phyloP scores from a whole-genome alignment of 1,284 basidiomycete species.

The Ceratorhiza oryzae-sativae region DNA sequence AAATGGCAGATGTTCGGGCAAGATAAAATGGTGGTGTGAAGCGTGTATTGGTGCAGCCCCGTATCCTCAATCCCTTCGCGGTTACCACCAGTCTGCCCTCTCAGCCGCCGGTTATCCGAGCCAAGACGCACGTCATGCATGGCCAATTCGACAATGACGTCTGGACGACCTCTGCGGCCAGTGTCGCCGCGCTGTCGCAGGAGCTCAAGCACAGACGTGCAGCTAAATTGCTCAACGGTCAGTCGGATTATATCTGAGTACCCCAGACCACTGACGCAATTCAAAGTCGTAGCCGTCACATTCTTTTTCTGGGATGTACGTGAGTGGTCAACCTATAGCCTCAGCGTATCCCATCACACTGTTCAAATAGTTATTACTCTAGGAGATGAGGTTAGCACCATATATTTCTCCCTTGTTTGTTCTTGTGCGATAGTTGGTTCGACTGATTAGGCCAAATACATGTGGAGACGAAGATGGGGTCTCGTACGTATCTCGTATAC shows the following conservation, averaged over 20 bases:
- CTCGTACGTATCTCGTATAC: not conserved
- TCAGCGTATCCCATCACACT: not conserved
- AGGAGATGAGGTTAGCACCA: not conserved
- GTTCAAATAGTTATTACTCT: not conserved
- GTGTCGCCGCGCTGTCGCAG: not conserved
- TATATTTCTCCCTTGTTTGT: not conserved
- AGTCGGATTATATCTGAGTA: too few relatives aligned
- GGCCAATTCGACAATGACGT: not conserved
- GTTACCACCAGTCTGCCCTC: not conserved
- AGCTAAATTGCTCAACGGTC: not conserved
- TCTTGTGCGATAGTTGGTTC: not conserved
- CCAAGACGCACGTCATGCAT: not conserved
- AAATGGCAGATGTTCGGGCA: not conserved
- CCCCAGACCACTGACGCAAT: not conserved
- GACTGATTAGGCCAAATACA: not conserved
- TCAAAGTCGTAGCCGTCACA: not conserved
- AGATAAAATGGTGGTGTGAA: not conserved
- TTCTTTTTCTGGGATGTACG: slow-evolving; percentile 1
- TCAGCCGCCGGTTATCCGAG: not conserved
- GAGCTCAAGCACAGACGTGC: not conserved
- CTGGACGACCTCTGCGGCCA: not conserved
- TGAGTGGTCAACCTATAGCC: not conserved
- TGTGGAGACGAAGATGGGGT: not conserved
- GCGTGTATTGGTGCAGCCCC: not conserved
- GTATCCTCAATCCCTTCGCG: not conserved